Evolutionary conservation across 768 basidiomycete species (phyloP), one percentile per base, ranked within the genome.

Genomic region (Cystobasidium ongulense): DNA sequence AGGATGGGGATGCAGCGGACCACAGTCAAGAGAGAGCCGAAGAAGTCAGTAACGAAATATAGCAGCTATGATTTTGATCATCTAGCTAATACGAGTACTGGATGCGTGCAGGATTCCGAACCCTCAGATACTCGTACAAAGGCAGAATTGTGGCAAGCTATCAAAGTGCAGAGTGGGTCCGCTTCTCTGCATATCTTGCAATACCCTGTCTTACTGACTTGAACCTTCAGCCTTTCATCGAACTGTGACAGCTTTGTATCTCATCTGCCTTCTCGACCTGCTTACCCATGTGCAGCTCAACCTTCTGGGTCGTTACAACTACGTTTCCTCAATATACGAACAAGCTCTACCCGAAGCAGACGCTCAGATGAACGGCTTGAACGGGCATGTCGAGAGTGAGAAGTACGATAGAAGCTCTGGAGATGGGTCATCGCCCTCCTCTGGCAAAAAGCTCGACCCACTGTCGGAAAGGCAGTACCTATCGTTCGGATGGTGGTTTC

Each of bases 401-500:
- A 72, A 27, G 11, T 18, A n/a, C 11, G 35, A 38, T 36, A 17
- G 17, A 1, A 38, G 57, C 4, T 23, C 25, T 33, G n/a, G 11
- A 29, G 3, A 27, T 39, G 57, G 18, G 3, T 50, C 46, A 21
- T 7, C 46, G 18, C 7, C 46, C n/a, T 4, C 46, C 10, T n/a
- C 1, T 38, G 33, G 80, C 81, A 4, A 79, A 78, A n/a, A 82
- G 83, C 23, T 78, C 78, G 25, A 81, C 88, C 7, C 65, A 59
- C 13, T 38, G 36, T 41, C 66, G 4, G 92, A 94, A 80, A 84
- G 86, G 74, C 86, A 88, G 78, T 97, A 87, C 79, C 82, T 96
- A 63, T 91, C 90, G 0, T 85, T 94, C 77, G 90, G 88, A 43
- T 97, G 92, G 92, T 95, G 92, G 92, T 83, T 95, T 11, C 78